Evolutionary conservation across 1,284 basidiomycete species (phyloP), one percentile per base, ranked within the genome.

Genomic region (Anthracocystis panici-leucophaei): DNA sequence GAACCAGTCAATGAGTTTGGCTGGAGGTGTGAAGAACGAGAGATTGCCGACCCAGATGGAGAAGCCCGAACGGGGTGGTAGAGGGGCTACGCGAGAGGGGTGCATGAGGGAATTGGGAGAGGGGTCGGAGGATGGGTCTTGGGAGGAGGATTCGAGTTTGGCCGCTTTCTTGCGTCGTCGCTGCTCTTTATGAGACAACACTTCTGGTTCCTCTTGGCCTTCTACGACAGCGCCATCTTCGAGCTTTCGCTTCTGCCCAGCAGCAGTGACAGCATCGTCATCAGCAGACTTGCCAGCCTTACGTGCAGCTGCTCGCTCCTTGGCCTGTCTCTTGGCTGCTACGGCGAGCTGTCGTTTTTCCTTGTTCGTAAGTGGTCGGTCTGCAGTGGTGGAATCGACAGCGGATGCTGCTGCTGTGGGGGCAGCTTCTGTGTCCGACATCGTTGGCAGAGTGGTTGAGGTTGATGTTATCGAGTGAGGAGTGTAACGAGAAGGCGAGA

Each of bases 11-110:
- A 79, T 48, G 10, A 85, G 75, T 53, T 77, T 69, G 3, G 73
- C 62, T 2, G 67, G 59, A 2, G 64, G 58, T 11, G 82, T 85
- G 51, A 70, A 63, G 72, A 85, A 85, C 18, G 75, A 61, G 31
- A 85, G 29, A 56, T 85, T 85, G 23, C 80, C 83, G n/a, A 85
- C 72, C 83, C 83, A 85, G 27, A 84, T 88, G 3, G 93, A 94
- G 81, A 94, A 91, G 81, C 93, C 90, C 18, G 59, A 70, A 0
- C 78, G 71, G 2, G 70, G 49, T 2, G 67, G 2, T 20, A 16
- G 12, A 21, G 55, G 56, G 14, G 71, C 48, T 6, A 44, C 33
- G 9, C 69, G 58, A 11, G 57, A 44, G 5, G 67, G 64, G 27
- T 66, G 61, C 40, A 57, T 66, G 7, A 62, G 38, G 1, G 31